Evolutionary conservation across 257 asterid genomes (phyloP).

Genomic region (Nicotiana tabacum): DNA sequence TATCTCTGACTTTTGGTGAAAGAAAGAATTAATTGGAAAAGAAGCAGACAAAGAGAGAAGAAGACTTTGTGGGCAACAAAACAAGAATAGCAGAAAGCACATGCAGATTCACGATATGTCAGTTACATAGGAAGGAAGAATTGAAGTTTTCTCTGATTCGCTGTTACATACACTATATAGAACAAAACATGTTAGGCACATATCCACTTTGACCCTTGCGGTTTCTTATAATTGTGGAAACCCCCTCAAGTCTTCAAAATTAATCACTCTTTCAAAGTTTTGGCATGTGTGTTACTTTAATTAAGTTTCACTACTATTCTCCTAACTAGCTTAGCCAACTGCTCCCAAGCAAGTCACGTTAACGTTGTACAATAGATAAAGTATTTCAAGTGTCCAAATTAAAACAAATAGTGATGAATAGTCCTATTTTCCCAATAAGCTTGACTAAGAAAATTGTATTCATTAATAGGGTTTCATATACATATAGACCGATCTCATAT

Average conservation of each 20-base stretch:
- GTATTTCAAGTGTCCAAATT: not conserved
- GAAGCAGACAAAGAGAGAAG: constrained; percentile 37
- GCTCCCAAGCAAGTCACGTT: not conserved
- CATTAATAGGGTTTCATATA: not conserved
- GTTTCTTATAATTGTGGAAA: not conserved
- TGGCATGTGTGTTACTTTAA: not conserved
- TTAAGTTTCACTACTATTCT: too few relatives aligned
- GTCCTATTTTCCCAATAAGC: not conserved
- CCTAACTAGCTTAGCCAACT: not conserved
- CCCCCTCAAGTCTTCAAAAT: not conserved
- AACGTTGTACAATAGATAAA: not conserved
- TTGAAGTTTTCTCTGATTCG: not conserved
- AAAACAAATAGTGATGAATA: not conserved
- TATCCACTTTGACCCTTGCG: not conserved
- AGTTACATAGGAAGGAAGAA: constrained; percentile 10
- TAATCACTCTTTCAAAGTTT: not conserved
- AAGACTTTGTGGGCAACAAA: constrained; percentile 40
- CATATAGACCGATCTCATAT: not conserved
- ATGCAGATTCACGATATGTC: constrained; percentile 37
- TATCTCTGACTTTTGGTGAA: constrained; percentile 32
- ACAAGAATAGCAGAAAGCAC: constrained; percentile 54
- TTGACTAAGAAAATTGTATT: not conserved
- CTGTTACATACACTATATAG: not conserved
- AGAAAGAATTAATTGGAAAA: constrained; percentile 10
- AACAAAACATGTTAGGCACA: not conserved